Conservation (phyloP, 352 stramenopile species). For the Thraustotheca clavata region DNA sequence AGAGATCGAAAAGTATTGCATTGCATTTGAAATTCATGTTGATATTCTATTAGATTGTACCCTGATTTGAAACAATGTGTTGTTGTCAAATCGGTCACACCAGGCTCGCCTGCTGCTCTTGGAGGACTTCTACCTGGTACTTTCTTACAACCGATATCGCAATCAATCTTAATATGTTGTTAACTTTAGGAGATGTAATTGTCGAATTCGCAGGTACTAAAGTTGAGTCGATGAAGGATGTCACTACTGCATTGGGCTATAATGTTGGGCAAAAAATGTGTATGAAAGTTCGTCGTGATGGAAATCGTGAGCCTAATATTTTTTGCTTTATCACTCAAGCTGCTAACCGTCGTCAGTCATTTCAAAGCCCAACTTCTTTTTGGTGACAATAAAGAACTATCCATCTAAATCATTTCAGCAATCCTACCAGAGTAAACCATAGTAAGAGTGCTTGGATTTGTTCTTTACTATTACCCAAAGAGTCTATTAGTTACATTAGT, state of each 20-base stretch:
- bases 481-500: too few species aligned
- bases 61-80: slow-evolving; percentile 70
- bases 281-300: slow-evolving; percentile 52
- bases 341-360: neutral
- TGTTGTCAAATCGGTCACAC: slow-evolving; percentile 72
- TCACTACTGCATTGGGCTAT: slow-evolving; percentile 60
- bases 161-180: neutral
- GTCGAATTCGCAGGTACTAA: slow-evolving; percentile 62
- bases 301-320: slow-evolving; percentile 34
- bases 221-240: slow-evolving; percentile 67
- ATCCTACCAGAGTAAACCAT: neutral
- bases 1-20: slow-evolving; percentile 44
- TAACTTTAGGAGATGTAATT: slow-evolving; percentile 55
- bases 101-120: slow-evolving; percentile 70
- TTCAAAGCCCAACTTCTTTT: neutral
- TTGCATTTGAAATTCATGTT: neutral
- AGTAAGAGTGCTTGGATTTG: neutral
- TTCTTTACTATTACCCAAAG: neutral
- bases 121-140: slow-evolving; percentile 46
- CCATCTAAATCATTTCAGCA: neutral
- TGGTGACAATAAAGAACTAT: neutral
- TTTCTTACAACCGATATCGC: neutral
- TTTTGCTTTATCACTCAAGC: slow-evolving; percentile 18
- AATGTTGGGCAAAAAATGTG: slow-evolving; percentile 58
- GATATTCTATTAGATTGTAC: slow-evolving; percentile 33